These are phyloP conservation scores for Cyclostephanos invisitatus DNA, from an alignment of 108 stramenopile genomes.

Conservation along the genomic window DNA sequence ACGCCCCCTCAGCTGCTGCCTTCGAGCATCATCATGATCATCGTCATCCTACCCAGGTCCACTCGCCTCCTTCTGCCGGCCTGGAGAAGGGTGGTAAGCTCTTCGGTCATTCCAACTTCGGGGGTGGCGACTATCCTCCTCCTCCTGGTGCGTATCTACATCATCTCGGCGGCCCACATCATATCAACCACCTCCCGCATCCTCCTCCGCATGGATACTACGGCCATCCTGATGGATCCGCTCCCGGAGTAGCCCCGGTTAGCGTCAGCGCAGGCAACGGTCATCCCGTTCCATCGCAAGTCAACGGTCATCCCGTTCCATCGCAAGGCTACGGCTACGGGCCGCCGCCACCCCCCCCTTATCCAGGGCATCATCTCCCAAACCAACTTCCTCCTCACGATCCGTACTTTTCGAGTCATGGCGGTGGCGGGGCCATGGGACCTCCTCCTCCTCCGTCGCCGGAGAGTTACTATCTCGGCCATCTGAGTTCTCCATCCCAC, in stretches of 20 bases:
- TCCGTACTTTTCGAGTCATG: not conserved
- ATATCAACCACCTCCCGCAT: not conserved
- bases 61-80: conserved; percentile 2
- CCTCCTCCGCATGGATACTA: conserved; percentile 8
- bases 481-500: conserved; percentile 17
- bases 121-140: not conserved
- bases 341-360: not conserved
- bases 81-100: conserved; percentile 28
- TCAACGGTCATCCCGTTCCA: conserved; percentile 9
- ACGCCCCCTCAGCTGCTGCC: not conserved
- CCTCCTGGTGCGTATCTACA: conserved; percentile 1
- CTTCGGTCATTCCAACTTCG: not conserved
- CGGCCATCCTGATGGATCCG: not conserved
- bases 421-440: not conserved
- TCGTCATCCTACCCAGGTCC: not conserved
- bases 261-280: not conserved
- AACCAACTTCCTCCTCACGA: not conserved
- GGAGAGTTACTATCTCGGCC: conserved; percentile 5
- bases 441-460: conserved; percentile 4
- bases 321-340: conserved; percentile 14
- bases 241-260: not conserved
- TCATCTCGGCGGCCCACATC: not conserved
- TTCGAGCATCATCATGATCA: conserved; percentile 2
- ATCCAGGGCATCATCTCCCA: conserved; percentile 1
- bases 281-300: conserved; percentile 10